Base-by-base conservation (phyloP, 2,329 filamentous ascomycete genomes). In the Simplicillium aogashimaense region DNA sequence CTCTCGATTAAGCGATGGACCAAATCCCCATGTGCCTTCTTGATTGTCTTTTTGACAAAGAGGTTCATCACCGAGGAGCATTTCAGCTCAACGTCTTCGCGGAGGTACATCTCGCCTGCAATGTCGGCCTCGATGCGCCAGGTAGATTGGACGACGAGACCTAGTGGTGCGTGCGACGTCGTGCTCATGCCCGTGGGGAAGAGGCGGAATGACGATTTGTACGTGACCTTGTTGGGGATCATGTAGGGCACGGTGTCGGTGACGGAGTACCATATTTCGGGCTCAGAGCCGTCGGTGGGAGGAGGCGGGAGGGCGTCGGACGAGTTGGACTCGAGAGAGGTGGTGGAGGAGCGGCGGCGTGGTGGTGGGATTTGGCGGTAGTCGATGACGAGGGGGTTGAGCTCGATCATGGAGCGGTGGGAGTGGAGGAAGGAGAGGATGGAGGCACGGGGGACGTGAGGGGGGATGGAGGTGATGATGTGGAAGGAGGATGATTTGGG, bases 11-110 rank as follows among this genome's bases (percentile, higher is more conserved):
- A 60, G n/a, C 70, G 64, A 3, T 82, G 77, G 3, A 90, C 83
- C 4, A 94, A 69, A 3, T 73, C 67, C 9, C 68, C 71, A 52
- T 94, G 86, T 0, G 84, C 76, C 53, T 83, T 85, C 52, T 84
- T 84, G 35, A 94, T 70, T 12, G 85, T 92, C 62, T 79, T 84
- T 67, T 85, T 89, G 43, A 94, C 83, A 53, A 94, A 94, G 7
- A 66, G 63, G 0, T 79, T 72, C 65, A 92, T 74, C 46, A 92
- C 66, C 43, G 87, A 65, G 52, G 88, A 90, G 64, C 86, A 94
- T 42, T 74, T 74, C 69, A 94, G 48, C 46, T 87, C 81, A 37
- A 92, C 81, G 48, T 94, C 87, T 65, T 94, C 87, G n/a, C 83
- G 72, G 33, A 94, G 65, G 55, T 88, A 94, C 11, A 94, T 73